Evolutionary conservation across 2,329 filamentous ascomycete genomes (phyloP), one percentile per base, ranked within the genome.

Genomic region (Exophiala sideris): DNA sequence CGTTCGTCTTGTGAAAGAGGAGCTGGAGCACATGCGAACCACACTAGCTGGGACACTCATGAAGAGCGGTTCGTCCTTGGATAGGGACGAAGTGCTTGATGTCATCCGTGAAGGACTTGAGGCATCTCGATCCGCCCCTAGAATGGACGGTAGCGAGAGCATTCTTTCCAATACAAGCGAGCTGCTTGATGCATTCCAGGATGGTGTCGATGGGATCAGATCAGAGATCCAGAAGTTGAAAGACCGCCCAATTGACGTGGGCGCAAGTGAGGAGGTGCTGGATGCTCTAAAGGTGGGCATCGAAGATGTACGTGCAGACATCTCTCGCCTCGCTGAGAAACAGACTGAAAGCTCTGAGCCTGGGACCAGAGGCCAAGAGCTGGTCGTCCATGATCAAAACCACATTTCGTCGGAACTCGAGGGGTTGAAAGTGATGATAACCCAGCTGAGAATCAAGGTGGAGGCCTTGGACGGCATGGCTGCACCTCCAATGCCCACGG

Each of bases 211-310:
- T 56, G 82, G 80, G 40, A 79, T 96, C 33, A 82, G 89, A 4
- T 78, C 82, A 12, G 91, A 96, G 62, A 81, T 96, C 46, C 76
- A 81, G 59, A 86, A 86, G 65, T 79, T 94, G 12, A 78, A 84
- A 18, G 85, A 92, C 67, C 94, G 90, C 72, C 88, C 91, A 4
- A 76, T 83, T 0, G 91, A 95, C 64, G 80, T 92, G 70, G 91
- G 87, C 0, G 85, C 89, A 53, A 92, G 88, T 56, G 89, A 95
- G 60, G 91, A 96, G 70, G 91, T 96, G 48, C 78, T 96, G 1
- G 89, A 96, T 56, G 89, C 89, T 0, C 79, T 97, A 52, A 95
- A 88, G 68, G 80, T 85, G n/a, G 91, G 91, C 0, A 76, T 97
- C 7, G 84, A 87, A 40, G 81, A 80, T 36, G 79, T 97, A 12